Evolutionary conservation across 2,329 filamentous ascomycete species (phyloP).

Genomic region (Mycogone perniciosa): DNA sequence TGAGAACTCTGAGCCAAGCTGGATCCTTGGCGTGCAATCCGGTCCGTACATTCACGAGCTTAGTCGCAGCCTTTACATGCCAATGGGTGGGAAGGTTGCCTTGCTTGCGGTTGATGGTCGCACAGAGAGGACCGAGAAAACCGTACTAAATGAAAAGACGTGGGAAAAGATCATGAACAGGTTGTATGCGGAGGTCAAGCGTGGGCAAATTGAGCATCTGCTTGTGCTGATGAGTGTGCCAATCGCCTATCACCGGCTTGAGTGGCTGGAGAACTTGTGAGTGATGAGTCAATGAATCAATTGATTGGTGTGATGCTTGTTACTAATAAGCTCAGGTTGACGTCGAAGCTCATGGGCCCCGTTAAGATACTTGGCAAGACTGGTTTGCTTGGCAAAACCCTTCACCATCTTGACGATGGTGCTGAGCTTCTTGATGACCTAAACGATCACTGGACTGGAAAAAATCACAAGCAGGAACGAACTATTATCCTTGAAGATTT

Average conservation of each 20-base stretch:
- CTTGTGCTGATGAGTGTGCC: conserved; percentile 82
- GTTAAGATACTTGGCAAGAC: conserved; percentile 81
- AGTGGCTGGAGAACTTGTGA: conserved; percentile 66
- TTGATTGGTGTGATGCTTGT: neutral
- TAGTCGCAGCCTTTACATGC: conserved; percentile 81
- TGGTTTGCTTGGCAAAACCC: conserved; percentile 69
- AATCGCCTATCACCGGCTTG: conserved; percentile 69
- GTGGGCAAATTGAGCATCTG: conserved; percentile 82
- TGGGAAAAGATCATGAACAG: conserved; percentile 85
- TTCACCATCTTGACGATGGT: conserved; percentile 87
- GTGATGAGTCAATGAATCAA: conserved; percentile 22
- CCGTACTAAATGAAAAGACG: conserved; percentile 72
- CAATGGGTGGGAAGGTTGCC: conserved; percentile 69
- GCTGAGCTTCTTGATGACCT: conserved; percentile 88
- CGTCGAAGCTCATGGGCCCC: conserved; percentile 78
- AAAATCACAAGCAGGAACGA: conserved; percentile 86
- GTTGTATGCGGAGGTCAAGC: conserved; percentile 72
- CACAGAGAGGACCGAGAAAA: conserved; percentile 79
- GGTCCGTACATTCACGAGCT: conserved; percentile 87
- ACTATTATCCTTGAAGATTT: conserved; percentile 82
- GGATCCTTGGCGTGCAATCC: conserved; percentile 71
- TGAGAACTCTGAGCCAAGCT: conserved; percentile 79
- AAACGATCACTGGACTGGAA: conserved; percentile 96
- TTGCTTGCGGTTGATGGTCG: conserved; percentile 86
- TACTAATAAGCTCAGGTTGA: conserved; percentile 51